phyloP scores from a whole-genome alignment of 495 filamentous ascomycete species.

The Penicillium daleae region DNA sequence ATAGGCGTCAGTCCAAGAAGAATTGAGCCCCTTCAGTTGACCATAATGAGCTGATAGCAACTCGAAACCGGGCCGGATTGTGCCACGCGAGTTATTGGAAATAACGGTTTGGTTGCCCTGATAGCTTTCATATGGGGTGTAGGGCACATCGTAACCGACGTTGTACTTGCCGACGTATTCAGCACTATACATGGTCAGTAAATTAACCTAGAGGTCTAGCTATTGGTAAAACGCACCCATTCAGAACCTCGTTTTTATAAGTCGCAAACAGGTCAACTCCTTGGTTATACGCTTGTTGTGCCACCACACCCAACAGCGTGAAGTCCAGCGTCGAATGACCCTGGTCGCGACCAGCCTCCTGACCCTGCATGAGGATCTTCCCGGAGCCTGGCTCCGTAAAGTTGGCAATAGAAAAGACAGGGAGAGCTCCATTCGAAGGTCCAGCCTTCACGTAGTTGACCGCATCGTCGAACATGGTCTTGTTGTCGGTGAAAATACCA shows the following conservation, averaged over 20 bases:
- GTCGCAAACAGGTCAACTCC: constrained; percentile 43
- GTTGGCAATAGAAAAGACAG: constrained; percentile 19
- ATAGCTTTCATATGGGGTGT: constrained; percentile 40
- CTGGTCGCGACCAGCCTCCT: constrained; percentile 51
- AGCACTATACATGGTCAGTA: constrained; percentile 22
- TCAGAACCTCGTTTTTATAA: constrained; percentile 38
- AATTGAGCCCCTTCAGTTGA: constrained; percentile 36
- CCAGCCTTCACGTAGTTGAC: constrained; percentile 44
- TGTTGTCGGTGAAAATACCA: constrained; percentile 45
- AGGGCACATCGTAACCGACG: constrained; percentile 46
- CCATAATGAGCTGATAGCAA: constrained; percentile 46
- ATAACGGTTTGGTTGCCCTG: constrained; percentile 41
- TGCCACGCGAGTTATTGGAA: constrained; percentile 30
- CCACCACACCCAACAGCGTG: constrained; percentile 42
- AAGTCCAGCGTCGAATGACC: constrained; percentile 46
- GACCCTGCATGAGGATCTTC: constrained; percentile 40
- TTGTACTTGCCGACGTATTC: constrained; percentile 52
- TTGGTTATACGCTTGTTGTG: constrained; percentile 48
- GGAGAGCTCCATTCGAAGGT: constrained; percentile 36
- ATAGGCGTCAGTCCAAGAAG: constrained; percentile 38
- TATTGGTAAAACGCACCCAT: constrained; percentile 26
- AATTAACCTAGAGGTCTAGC: not conserved
- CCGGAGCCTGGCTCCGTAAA: constrained; percentile 11
- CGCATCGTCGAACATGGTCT: constrained; percentile 41
- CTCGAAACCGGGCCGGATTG: constrained; percentile 43